A percentile compares a stretch with the other conserved stretches of the same genome.
phyloP scores from a whole-genome alignment of 306 rosid species.

The Sesbania bispinosa region DNA sequence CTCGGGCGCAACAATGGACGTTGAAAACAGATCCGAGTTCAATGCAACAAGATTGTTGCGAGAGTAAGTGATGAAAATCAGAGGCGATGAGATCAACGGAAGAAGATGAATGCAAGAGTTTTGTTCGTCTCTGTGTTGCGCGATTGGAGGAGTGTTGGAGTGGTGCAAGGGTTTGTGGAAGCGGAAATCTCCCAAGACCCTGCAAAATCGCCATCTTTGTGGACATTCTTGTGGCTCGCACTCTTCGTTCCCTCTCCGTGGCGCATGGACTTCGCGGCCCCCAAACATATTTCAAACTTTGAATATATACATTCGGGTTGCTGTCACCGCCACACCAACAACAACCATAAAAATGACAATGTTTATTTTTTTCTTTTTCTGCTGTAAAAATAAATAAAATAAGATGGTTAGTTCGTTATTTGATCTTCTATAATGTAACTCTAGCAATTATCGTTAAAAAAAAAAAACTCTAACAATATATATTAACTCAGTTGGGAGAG shows the following conservation, averaged over 20 bases:
- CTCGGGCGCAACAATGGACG: not conserved
- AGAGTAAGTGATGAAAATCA: not conserved
- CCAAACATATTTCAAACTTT: not conserved
- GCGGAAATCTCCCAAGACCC: slow-evolving; percentile 37
- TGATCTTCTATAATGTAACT: too few relatives aligned
- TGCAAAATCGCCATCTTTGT: slow-evolving; percentile 58
- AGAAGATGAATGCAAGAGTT: not conserved
- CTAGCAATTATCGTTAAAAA: too few relatives aligned
- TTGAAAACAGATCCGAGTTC: not conserved
- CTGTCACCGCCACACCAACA: not conserved
- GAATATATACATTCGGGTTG: not conserved
- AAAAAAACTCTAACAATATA: too few relatives aligned
- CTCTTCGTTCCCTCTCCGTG: slow-evolving; percentile 25
- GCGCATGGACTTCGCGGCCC: slow-evolving; percentile 15
- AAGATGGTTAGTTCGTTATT: too few relatives aligned
- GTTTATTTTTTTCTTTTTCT: too few relatives aligned
- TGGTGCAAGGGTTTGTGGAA: slow-evolving; percentile 29
- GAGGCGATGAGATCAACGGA: not conserved
- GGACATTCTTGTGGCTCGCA: slow-evolving; percentile 56
- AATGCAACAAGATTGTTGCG: not conserved
- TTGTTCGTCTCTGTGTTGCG: not conserved
- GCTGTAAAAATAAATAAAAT: too few relatives aligned
- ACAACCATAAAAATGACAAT: not conserved
- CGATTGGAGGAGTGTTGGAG: slow-evolving; percentile 10
- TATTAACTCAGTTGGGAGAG: too few relatives aligned